phyloP scores from a whole-genome alignment of 2,329 filamentous ascomycete genomes.

The Sarocladium brachiariae region DNA sequence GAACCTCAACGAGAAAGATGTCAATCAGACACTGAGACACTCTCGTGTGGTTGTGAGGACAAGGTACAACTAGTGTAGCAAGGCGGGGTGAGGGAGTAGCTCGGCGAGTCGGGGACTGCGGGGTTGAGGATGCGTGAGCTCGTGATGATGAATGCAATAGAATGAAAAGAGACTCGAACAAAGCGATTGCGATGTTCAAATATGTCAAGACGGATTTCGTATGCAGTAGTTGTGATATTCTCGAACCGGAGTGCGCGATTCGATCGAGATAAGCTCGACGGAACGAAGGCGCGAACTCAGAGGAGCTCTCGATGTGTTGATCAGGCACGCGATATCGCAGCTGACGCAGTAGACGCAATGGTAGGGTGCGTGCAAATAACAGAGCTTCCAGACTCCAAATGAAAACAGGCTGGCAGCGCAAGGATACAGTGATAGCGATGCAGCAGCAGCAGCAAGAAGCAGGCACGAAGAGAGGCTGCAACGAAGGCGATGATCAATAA shows the following conservation, averaged over 20 bases:
- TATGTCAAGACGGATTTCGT: not conserved
- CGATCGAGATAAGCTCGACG: not conserved
- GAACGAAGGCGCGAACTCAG: not conserved
- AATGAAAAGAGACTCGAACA: not conserved
- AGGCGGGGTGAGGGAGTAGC: not conserved
- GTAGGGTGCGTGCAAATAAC: not conserved
- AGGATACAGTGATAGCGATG: not conserved
- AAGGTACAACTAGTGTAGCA: not conserved
- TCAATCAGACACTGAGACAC: not conserved
- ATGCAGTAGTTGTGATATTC: too few relatives aligned
- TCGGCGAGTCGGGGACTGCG: constrained; percentile 5
- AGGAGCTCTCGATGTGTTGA: not conserved
- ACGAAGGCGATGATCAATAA: constrained; percentile 4
- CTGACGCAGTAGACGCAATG: constrained; percentile 1
- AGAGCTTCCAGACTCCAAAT: not conserved
- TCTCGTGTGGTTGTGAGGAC: not conserved
- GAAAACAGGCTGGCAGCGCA: not conserved
- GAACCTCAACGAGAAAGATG: not conserved
- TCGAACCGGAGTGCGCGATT: not conserved
- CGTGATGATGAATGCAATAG: not conserved
- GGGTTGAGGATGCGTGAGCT: constrained; percentile 1
- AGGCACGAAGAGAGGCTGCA: not conserved
- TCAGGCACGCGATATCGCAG: not conserved
- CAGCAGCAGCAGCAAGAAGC: not conserved
- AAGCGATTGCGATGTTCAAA: not conserved